Evolutionary conservation across 257 asterid genomes (phyloP), one percentile per base, ranked within the genome.

Genomic region (Pogostemon cablin): DNA sequence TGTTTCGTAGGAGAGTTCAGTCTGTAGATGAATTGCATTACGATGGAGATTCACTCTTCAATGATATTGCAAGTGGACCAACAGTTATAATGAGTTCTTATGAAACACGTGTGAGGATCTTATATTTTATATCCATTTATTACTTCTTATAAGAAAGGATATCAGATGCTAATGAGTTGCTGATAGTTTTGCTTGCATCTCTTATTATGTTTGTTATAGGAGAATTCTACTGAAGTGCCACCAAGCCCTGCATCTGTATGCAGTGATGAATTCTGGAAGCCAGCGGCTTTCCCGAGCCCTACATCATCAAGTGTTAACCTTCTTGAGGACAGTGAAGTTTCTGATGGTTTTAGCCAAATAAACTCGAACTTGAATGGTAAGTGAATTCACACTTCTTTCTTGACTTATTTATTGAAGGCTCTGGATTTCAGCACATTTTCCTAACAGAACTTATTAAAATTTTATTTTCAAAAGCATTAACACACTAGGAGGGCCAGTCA

Each of bases 221-320:
- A 95, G 78, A 85, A 95, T 74, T 86, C 80, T 61, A 91, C 99
- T 3, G 98, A 95, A 87, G 98, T 95, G 54, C 99, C 99, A 74
- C 98, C 99, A 55, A 95, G 99, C 82, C 99, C 99, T 47, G 99
- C 99, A 70, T 91, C 99, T 46, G 91, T 90, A 20, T 91, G 98
- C 84, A 95, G 98, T 59, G 99, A 91, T 42, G 96, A 88, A 20
- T 60, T 63, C 71, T 93, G 96, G 89, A 83, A 89, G 85, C 81
- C 87, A 61, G 81, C 87, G 17, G 95, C 79, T 67, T 81, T 72
- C 73, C 78, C 71, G 10, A 95, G 96, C 83, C 89, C 95, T 48
- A 79, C 86, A 66, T 79, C 84, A 3, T 76, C 88, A 48, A 87
- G 88, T 73, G 81, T 80, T 20, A 74, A 84, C 72, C 84, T 82